phyloP scores from a whole-genome alignment of 2,329 filamentous ascomycete species.

The Zalaria sp. region DNA sequence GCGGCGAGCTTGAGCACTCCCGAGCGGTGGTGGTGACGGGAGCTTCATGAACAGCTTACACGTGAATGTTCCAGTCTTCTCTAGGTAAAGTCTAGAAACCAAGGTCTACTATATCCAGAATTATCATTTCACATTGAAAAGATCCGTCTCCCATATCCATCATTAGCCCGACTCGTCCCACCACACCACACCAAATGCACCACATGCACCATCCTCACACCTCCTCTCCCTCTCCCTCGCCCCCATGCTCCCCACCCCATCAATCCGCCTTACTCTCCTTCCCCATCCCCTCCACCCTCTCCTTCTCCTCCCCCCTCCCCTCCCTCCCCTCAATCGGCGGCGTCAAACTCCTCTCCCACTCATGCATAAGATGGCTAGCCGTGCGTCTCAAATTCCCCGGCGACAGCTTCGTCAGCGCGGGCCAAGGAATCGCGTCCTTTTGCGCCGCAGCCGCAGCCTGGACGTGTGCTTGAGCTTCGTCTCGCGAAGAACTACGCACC shows the following conservation, averaged over 20 bases:
- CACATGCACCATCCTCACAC: too few relatives aligned
- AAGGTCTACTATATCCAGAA: too few relatives aligned
- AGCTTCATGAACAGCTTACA: too few relatives aligned
- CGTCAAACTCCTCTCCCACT: conserved; percentile 71
- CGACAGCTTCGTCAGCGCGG: conserved; percentile 55
- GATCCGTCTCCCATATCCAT: too few relatives aligned
- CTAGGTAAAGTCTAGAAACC: too few relatives aligned
- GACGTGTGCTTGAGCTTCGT: conserved; percentile 4
- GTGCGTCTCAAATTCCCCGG: conserved; percentile 69
- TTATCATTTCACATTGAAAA: too few relatives aligned
- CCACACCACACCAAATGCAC: too few relatives aligned
- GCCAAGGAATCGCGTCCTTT: conserved; percentile 42
- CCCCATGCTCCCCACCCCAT: not conserved
- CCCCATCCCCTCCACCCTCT: conserved; percentile 1
- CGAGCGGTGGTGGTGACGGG: too few relatives aligned
- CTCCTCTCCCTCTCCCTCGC: too few relatives aligned
- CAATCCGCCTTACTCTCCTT: conserved; percentile 6
- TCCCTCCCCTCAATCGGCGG: conserved; percentile 1
- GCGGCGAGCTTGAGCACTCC: too few relatives aligned
- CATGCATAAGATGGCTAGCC: conserved; percentile 74
- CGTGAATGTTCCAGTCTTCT: too few relatives aligned
- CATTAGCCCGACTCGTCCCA: too few relatives aligned
- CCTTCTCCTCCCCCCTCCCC: conserved; percentile 1
- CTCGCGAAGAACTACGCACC: conserved; percentile 1
- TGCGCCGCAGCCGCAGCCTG: conserved; percentile 16